These are phyloP conservation scores for Sporothrix phasma DNA, from an alignment of 2,329 filamentous ascomycete species.

Conservation along the genomic window DNA sequence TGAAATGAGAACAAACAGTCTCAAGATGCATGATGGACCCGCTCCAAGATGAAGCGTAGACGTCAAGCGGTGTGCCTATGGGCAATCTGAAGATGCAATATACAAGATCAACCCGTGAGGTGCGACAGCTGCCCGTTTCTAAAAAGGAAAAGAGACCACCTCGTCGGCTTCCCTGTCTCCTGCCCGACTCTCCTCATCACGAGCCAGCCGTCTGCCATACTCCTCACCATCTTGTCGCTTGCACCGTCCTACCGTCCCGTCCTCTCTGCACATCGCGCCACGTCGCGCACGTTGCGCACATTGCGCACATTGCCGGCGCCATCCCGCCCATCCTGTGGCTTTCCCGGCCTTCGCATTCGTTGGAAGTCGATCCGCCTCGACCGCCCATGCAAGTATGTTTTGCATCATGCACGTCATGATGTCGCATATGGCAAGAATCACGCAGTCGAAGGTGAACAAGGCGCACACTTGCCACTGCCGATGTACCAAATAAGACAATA, in stretches of 20 bases:
- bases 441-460: too few species aligned
- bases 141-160: not conserved
- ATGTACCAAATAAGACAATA: too few species aligned
- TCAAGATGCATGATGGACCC: not conserved
- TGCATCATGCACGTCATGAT: conserved; percentile 2
- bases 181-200: too few species aligned
- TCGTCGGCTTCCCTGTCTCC: too few species aligned
- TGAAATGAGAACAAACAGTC: not conserved
- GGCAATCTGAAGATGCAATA: not conserved
- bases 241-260: too few species aligned
- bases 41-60: not conserved
- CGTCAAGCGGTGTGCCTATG: too few species aligned
- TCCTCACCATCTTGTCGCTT: too few species aligned
- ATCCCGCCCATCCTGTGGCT: not conserved
- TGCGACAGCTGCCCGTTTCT: not conserved
- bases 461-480: too few species aligned
- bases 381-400: not conserved
- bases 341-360: not conserved
- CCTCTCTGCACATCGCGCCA: too few species aligned
- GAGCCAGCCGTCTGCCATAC: too few species aligned
- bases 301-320: not conserved
- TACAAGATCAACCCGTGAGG: not conserved
- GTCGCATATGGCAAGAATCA: too few species aligned
- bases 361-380: not conserved
- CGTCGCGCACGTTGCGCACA: too few species aligned